Evolutionary conservation across 1,284 basidiomycete species (phyloP).

Genomic region (Cryptococcus sp.): DNA sequence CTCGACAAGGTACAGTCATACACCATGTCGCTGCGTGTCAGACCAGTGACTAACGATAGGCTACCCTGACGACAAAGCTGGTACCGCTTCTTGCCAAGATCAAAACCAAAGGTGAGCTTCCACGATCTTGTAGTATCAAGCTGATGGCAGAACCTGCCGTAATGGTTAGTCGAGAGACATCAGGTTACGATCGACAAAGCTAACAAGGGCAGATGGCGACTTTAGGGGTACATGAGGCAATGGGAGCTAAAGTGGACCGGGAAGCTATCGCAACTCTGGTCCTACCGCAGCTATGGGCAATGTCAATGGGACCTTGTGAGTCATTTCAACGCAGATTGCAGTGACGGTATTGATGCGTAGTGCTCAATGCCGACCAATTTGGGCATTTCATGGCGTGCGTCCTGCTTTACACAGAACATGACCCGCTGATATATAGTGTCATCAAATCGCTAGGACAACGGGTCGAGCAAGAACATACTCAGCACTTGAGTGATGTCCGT

Average conservation of each 20-base stretch:
- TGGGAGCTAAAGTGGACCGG: conserved; percentile 90
- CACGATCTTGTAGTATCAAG: too few species aligned
- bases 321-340: conserved; percentile 12
- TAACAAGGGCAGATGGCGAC: conserved; percentile 68
- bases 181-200: neutral
- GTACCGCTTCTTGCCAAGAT: conserved; percentile 91
- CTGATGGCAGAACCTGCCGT: conserved; percentile 66
- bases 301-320: conserved; percentile 92
- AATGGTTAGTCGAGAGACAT: conserved; percentile 54
- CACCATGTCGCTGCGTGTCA: too few species aligned
- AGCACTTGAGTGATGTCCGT: conserved; percentile 45
- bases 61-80: conserved; percentile 86
- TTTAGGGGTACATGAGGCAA: conserved; percentile 87
- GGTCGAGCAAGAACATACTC: conserved; percentile 45
- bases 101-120: conserved; percentile 63
- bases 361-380: conserved; percentile 87
- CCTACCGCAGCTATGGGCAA: conserved; percentile 87
- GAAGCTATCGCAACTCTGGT: conserved; percentile 92
- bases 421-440: conserved; percentile 21
- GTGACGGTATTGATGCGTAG: conserved; percentile 44
- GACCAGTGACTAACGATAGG: too few species aligned
- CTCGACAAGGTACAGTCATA: conserved; percentile 79
- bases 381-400: conserved; percentile 74
- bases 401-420: conserved; percentile 17
- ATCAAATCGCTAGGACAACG: conserved; percentile 44